Evolutionary conservation across 2,329 filamentous ascomycete genomes (phyloP), one percentile per base, ranked within the genome.

Genomic region (Conoideocrella luteorostrata): DNA sequence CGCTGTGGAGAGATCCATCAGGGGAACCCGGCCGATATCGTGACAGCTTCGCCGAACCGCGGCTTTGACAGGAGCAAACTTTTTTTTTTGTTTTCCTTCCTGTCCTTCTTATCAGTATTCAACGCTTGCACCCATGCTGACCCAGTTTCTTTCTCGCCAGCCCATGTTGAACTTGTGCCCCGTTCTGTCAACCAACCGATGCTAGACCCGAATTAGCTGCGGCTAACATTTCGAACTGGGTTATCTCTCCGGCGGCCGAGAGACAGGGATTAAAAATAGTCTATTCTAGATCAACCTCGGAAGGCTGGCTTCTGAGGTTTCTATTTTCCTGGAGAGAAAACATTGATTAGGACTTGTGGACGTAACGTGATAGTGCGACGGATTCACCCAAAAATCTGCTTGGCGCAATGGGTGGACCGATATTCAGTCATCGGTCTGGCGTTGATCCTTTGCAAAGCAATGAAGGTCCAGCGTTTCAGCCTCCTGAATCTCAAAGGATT

Each of bases 1-100:
- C 39, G 22, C 29, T 35, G 39, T 42, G 39, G 39, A 29, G 38
- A 35, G 32, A 15, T 29, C n/a, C 21, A 26, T 29, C 30, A 35
- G 10, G 12, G 32, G 9, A 13, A 35, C 11, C 39, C 39, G 30
- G 30, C 12, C 15, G 18, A 36, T 35, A 33, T 10, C 17, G 18
- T 21, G 39, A 23, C 28, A 32, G 26, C 18, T 32, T 32, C 17
- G 39, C 39, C 6, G 21, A 42, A 21, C n/a, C 39, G 22, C 39
- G 39, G 39, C 39, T 26, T 33, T 35, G 33, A 20, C 28, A 5
- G 12, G 17, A 33, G 33, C 18, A 35, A 41, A 35, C 7, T 10
- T 7, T 22, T 42, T 38, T n/a, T n/a, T n/a, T n/a, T n/a, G n/a
- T n/a, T n/a, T n/a, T n/a, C n/a, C n/a, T n/a, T n/a, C n/a, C n/a